phyloP scores from a whole-genome alignment of 2,329 filamentous ascomycete genomes.

The Colletotrichum caudatum region DNA sequence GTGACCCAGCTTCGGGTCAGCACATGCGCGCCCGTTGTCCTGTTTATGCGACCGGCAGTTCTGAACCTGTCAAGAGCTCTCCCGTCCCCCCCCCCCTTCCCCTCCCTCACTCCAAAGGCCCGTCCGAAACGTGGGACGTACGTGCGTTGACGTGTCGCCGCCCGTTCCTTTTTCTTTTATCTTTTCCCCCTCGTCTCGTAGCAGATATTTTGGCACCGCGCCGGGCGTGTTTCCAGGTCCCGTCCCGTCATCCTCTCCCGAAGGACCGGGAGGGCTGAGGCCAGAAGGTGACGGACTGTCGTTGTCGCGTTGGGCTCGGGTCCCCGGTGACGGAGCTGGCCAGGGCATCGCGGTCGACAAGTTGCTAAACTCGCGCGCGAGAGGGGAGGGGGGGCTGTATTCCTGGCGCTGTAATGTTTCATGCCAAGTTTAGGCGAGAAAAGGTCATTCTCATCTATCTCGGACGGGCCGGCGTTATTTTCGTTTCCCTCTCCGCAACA shows the following conservation, averaged over 20 bases:
- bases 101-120: not conserved
- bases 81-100: not conserved
- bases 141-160: not conserved
- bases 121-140: not conserved
- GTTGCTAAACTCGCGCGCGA: conserved; percentile 22
- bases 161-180: not conserved
- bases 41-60: not conserved
- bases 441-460: not conserved
- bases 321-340: not conserved
- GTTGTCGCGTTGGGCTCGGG: not conserved
- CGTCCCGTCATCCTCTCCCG: not conserved
- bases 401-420: conserved; percentile 14
- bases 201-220: not conserved
- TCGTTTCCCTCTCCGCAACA: not conserved
- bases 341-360: not conserved
- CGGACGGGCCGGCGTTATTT: not conserved
- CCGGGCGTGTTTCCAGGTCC: not conserved
- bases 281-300: not conserved
- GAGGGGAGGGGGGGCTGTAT: not conserved
- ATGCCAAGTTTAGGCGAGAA: not conserved
- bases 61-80: not conserved
- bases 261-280: not conserved
- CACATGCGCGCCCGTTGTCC: not conserved
- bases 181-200: no score
- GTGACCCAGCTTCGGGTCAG: not conserved